Evolutionary conservation across 495 filamentous ascomycete genomes (phyloP).

Genomic region (Baudoinia panamericana): DNA sequence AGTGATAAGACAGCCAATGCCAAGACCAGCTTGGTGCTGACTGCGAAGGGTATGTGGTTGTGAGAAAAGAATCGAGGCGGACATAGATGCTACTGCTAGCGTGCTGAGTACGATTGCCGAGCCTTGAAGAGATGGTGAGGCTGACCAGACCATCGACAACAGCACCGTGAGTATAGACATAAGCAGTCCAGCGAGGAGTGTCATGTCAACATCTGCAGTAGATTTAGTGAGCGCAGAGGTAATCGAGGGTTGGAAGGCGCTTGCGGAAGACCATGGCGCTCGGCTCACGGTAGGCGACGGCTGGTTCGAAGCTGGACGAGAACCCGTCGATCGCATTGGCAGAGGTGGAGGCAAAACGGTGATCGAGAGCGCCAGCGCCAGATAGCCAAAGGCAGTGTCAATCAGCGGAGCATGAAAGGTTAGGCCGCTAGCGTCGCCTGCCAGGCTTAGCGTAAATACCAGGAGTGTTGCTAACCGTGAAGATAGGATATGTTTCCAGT

Average conservation of each 20-base stretch:
- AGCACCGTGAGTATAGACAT: constrained; percentile 21
- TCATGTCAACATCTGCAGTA: constrained; percentile 23
- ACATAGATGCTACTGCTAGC: constrained; percentile 10
- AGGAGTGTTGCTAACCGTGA: constrained; percentile 24
- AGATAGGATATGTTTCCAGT: constrained; percentile 23
- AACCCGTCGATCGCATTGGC: constrained; percentile 13
- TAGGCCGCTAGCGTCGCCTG: constrained; percentile 16
- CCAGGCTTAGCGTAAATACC: constrained; percentile 14
- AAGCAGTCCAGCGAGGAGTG: constrained; percentile 22
- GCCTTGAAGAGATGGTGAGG: constrained; percentile 14
- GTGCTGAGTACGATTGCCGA: constrained; percentile 21
- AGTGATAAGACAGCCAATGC: constrained; percentile 9
- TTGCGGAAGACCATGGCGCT: too few relatives aligned
- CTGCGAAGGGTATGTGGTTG: constrained; percentile 11
- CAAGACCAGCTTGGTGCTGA: constrained; percentile 14
- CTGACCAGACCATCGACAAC: constrained; percentile 17
- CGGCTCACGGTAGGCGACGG: too few relatives aligned
- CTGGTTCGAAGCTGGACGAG: too few relatives aligned
- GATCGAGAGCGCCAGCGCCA: constrained; percentile 33
- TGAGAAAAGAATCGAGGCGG: constrained; percentile 8
- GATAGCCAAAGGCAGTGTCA: constrained; percentile 33
- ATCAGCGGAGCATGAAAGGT: constrained; percentile 12
- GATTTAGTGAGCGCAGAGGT: constrained; percentile 13
- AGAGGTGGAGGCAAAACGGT: constrained; percentile 36
- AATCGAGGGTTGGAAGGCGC: too few relatives aligned